Conservation (phyloP, 2,329 filamentous ascomycete species). For the Paracamarosporium sp. region DNA sequence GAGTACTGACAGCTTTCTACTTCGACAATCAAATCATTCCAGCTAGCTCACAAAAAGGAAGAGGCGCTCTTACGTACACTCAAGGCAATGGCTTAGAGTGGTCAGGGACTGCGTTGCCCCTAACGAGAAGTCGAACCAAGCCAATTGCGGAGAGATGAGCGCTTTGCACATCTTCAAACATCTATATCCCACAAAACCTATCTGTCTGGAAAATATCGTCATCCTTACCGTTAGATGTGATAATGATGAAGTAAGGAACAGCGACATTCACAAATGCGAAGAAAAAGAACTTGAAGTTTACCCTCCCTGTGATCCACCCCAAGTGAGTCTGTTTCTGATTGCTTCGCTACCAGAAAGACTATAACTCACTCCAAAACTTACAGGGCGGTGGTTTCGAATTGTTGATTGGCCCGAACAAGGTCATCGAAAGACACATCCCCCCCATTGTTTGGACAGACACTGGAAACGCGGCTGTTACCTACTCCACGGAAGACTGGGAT, state of each 20-base stretch:
- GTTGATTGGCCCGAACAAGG: not conserved
- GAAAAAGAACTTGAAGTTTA: not conserved
- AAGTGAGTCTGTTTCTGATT: not conserved
- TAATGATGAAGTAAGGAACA: not conserved
- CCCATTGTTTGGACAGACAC: not conserved
- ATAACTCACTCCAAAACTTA: not conserved
- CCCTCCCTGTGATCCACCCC: not conserved
- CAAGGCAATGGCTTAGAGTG: not conserved
- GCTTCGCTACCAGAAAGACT: not conserved
- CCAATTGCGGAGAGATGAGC: not conserved
- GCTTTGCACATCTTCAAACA: not conserved
- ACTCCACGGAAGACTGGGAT: not conserved
- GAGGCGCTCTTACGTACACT: not conserved
- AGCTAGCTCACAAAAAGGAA: not conserved
- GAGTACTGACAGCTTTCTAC: not conserved
- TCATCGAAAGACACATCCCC: not conserved
- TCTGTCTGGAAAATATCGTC: not conserved
- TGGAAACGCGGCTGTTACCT: not conserved
- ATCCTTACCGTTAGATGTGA: not conserved
- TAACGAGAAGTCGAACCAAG: not conserved
- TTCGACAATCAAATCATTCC: not conserved
- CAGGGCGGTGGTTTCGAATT: not conserved
- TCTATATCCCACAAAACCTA: not conserved
- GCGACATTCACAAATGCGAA: not conserved
- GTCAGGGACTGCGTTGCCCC: not conserved